These are phyloP conservation scores for Beauveria sp. DNA, from an alignment of 2,329 filamentous ascomycete genomes.

Conservation along the genomic window DNA sequence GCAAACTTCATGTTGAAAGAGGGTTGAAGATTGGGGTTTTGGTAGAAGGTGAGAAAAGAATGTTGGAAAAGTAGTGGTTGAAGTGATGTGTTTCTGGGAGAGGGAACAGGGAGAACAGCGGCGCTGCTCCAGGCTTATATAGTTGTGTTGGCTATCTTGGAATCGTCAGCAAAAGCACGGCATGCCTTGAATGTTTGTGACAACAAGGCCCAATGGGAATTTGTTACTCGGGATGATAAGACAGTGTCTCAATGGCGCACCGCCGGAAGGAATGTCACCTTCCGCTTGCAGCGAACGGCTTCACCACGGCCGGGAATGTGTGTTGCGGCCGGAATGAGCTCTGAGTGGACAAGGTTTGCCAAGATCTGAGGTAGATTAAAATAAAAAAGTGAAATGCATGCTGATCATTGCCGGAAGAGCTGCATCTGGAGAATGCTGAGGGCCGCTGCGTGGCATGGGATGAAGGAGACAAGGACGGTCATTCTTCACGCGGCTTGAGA, in stretches of 20 bases:
- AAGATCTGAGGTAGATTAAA: no score
- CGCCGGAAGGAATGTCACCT: neutral
- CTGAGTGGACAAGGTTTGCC: no score
- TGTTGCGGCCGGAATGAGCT: no score
- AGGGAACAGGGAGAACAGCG: no score
- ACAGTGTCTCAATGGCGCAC: neutral
- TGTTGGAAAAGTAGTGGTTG: neutral
- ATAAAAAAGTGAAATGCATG: neutral
- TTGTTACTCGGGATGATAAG: neutral
- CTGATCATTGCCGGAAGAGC: neutral
- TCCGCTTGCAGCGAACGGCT: neutral
- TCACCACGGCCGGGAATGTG: neutral
- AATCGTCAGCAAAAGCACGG: neutral
- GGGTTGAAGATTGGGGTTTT: neutral
- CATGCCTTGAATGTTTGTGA: neutral
- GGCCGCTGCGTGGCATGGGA: neutral
- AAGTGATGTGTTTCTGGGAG: neutral
- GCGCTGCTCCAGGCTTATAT: neutral
- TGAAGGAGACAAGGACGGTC: neutral
- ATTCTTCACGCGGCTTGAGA: neutral
- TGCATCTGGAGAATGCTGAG: neutral
- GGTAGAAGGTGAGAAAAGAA: neutral
- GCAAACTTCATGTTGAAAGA: constrained; percentile 1
- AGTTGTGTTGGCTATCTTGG: neutral
- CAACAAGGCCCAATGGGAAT: no score